phyloP scores from a whole-genome alignment of 1,139 yeast species.

The Geotrichum australiense region DNA sequence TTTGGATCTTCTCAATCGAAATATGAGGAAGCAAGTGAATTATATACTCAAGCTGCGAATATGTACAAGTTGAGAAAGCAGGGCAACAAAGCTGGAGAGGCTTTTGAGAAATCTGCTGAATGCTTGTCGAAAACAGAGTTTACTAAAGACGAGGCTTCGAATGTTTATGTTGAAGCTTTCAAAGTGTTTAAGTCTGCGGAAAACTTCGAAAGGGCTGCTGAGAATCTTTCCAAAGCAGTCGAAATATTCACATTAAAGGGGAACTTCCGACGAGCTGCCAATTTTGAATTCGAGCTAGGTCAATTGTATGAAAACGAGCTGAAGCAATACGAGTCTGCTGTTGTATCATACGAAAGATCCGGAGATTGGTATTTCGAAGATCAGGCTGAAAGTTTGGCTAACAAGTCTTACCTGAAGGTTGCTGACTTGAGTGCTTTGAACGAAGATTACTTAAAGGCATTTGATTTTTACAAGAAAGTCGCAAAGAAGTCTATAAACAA shows the following conservation, averaged over 20 bases:
- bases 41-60: conserved; percentile 87
- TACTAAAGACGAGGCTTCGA: conserved; percentile 86
- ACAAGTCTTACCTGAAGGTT: conserved; percentile 79
- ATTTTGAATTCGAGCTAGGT: conserved; percentile 85
- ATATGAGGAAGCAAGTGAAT: conserved; percentile 87
- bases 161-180: conserved; percentile 83
- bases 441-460: conserved; percentile 66
- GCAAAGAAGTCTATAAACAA: conserved; percentile 72
- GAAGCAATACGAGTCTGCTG: conserved; percentile 61
- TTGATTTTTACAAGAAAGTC: conserved; percentile 66
- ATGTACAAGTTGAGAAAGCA: conserved; percentile 71
- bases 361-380: conserved; percentile 95
- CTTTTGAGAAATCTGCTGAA: conserved; percentile 80
- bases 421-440: conserved; percentile 83
- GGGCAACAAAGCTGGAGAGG: conserved; percentile 57
- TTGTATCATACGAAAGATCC: conserved; percentile 78
- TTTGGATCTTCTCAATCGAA: conserved; percentile 29
- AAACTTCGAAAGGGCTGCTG: conserved; percentile 65
- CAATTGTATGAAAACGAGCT: conserved; percentile 72
- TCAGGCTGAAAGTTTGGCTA: conserved; percentile 74
- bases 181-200: conserved; percentile 71
- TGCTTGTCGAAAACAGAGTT: conserved; percentile 61
- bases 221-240: conserved; percentile 69
- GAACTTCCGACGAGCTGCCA: conserved; percentile 93
- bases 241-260: conserved; percentile 82